Base-by-base conservation (phyloP, 768 basidiomycete genomes). In the Mycena olivaceomarginata region DNA sequence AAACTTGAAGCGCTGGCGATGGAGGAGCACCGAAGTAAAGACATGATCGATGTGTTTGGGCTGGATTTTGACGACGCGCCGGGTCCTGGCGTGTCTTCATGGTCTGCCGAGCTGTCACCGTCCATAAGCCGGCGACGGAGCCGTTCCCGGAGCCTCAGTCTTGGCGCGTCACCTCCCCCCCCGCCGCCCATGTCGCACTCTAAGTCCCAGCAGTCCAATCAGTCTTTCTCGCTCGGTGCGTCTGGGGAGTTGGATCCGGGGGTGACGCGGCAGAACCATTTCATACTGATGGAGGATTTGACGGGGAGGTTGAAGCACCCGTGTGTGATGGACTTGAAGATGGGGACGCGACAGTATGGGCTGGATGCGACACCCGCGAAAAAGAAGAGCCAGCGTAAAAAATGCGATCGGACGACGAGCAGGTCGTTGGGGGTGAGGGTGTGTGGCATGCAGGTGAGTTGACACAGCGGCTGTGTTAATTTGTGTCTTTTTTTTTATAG, bases 301-400 rank as follows among this genome's bases (percentile, higher is more conserved):
- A 99, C 98, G 3, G 98, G 98, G 37, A 89, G 95, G 45, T 85
- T 98, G 82, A 98, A 95, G 85, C 92, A 91, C 66, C 96, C 98
- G 11, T 99, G 98, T 82, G 98, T 99, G 56, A 92, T 99, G 82
- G 98, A 99, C 85, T 88, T 99, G 81, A 99, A 99, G 89, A 99
- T 99, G 98, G 98, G 98, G n/a, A 99, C 98, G 41, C 90, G 98
- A 45, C 98, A 99, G 87, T 99, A 99, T 85, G 98, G 98, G 22
- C 95, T 98, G 88, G 97, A 98, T 80, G 98, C 98, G 37, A 95
- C 94, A 11, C 87, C 93, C 1, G 89, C 93, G 68, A 99, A 99
- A 89, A 99, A 98, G 92, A 97, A 95, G 88, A 99, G 98, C 83
- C 98, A 99, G 87, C 92, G 98, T 70, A 98, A 98, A 87, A 99